A percentile compares a stretch with the other conserved stretches of the same genome.
phyloP scores from a whole-genome alignment of 305 asterid genomes.

The Fraxinus baroniana region DNA sequence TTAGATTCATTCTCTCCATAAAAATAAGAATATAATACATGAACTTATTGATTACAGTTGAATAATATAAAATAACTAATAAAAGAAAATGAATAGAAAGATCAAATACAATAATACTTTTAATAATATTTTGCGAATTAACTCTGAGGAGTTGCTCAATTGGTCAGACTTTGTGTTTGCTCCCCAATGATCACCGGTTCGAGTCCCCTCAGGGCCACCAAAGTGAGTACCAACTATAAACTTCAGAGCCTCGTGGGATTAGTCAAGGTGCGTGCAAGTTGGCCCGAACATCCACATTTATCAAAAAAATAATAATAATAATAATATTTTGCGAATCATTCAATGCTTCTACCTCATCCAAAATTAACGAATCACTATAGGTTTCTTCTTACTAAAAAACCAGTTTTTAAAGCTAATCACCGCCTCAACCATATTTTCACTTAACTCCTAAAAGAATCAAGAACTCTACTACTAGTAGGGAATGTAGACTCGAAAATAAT shows the following conservation, averaged over 20 bases:
- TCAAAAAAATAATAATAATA: no score
- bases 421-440: neutral
- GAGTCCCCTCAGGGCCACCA: no score
- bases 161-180: no score
- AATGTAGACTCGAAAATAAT: neutral
- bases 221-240: no score
- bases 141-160: no score
- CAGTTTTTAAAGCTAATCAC: neutral
- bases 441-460: neutral
- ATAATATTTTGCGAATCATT: no score
- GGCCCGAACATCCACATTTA: no score
- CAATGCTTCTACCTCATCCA: neutral
- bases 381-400: neutral
- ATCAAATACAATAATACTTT: neutral
- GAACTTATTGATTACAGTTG: neutral
- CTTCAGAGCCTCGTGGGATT: no score
- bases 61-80: neutral
- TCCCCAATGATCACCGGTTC: no score
- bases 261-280: no score
- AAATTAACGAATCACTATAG: neutral
- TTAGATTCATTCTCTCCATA: neutral
- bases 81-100: neutral
- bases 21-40: neutral
- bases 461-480: neutral
- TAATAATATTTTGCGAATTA: no score